Conservation (phyloP, 148 eudicot species). For the Rhododendron ferrugineum region DNA sequence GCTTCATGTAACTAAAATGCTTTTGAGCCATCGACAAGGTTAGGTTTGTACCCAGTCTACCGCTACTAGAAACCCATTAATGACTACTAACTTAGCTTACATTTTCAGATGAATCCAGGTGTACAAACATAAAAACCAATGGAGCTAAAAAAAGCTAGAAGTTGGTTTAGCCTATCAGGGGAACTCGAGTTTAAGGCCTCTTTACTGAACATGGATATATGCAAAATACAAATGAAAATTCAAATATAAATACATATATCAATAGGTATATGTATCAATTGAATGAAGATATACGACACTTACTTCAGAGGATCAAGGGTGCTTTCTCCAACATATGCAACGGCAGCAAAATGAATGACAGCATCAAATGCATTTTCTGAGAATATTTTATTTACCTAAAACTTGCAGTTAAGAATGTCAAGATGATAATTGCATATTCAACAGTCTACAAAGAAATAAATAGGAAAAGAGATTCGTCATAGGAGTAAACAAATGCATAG, state of each 20-base stretch:
- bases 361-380: conserved; percentile 93
- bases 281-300: conserved; percentile 6
- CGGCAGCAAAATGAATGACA: conserved; percentile 95
- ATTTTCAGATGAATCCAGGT: background rate
- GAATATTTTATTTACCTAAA: conserved; percentile 71
- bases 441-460: background rate
- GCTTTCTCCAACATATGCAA: conserved; percentile 98
- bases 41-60: background rate
- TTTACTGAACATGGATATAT: background rate
- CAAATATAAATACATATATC: background rate
- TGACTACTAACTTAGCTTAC: background rate
- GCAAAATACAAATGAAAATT: background rate
- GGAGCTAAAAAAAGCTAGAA: background rate
- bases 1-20: background rate
- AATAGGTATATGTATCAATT: background rate
- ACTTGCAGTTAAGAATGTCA: background rate
- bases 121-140: background rate
- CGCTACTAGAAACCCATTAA: background rate
- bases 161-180: background rate
- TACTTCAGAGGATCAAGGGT: conserved; percentile 89
- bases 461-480: background rate
- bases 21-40: background rate
- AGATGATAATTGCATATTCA: background rate
- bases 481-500: conserved; percentile 14
- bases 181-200: background rate